phyloP scores from a whole-genome alignment of 257 asterid genomes.

The Salvia rosmarinus region DNA sequence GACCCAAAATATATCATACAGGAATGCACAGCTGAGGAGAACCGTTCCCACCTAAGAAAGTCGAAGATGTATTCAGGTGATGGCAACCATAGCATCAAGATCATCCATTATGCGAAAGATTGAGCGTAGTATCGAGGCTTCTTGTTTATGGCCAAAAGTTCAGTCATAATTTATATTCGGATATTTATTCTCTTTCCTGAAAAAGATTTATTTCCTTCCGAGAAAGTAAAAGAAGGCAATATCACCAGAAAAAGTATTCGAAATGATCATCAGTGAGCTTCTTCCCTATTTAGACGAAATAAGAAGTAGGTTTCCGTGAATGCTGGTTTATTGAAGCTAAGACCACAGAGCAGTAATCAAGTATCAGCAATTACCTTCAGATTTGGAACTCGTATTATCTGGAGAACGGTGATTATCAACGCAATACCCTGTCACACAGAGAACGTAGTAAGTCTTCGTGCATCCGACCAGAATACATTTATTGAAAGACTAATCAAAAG shows the following conservation, averaged over 20 bases:
- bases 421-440: constrained; percentile 77
- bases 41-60: constrained; percentile 90
- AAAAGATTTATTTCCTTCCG: not conserved
- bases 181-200: not conserved
- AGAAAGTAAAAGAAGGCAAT: not conserved
- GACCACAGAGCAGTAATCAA: constrained; percentile 12
- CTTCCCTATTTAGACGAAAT: not conserved
- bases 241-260: not conserved
- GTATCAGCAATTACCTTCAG: constrained; percentile 64
- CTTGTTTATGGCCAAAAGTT: not conserved
- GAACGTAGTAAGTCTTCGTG: constrained; percentile 13
- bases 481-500: not conserved
- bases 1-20: constrained; percentile 97
- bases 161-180: not conserved
- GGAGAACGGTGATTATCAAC: constrained; percentile 92
- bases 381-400: constrained; percentile 86
- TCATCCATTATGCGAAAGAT: constrained; percentile 3
- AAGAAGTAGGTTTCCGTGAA: not conserved
- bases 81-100: not conserved
- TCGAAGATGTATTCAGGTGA: constrained; percentile 28
- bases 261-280: too few species aligned
- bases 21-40: constrained; percentile 83
- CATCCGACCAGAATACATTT: not conserved
- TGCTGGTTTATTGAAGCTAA: not conserved
- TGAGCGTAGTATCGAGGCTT: not conserved